Percentiles rank a stretch among this genome's conserved stretches.
Conservation (phyloP, 495 filamentous ascomycete species). For the Bryoglossum gracile region DNA sequence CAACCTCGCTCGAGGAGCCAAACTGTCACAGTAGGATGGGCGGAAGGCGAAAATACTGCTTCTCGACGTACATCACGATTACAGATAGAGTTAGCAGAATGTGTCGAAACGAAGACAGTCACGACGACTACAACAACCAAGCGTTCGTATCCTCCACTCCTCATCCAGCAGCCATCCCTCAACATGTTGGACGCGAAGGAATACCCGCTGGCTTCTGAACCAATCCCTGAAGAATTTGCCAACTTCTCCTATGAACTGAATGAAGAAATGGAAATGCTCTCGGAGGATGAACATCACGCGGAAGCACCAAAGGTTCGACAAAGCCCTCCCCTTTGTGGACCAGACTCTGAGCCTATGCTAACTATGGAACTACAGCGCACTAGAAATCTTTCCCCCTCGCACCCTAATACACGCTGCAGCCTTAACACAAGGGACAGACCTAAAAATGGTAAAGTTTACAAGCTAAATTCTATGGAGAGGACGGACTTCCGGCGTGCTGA, state of each 20-base stretch:
- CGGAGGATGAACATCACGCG: not conserved
- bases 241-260: slow-evolving; percentile 67
- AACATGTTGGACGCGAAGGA: slow-evolving; percentile 74
- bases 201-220: slow-evolving; percentile 77
- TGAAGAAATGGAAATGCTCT: slow-evolving; percentile 24
- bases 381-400: not conserved
- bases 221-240: slow-evolving; percentile 69
- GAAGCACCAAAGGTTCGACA: not conserved
- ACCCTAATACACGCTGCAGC: not conserved
- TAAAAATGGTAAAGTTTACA: not conserved
- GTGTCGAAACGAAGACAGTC: slow-evolving; percentile 59
- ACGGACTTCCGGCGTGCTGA: slow-evolving; percentile 3
- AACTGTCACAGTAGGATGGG: slow-evolving; percentile 20
- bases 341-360: no score
- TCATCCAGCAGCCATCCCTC: slow-evolving; percentile 68
- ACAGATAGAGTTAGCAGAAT: slow-evolving; percentile 46
- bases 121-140: slow-evolving; percentile 96
- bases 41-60: slow-evolving; percentile 16
- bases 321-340: no score
- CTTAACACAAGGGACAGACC: not conserved
- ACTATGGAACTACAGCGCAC: not conserved
- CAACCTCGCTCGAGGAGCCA: slow-evolving; percentile 12
- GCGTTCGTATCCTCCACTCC: slow-evolving; percentile 74
- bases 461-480: not conserved
- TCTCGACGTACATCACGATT: slow-evolving; percentile 23